These are phyloP conservation scores for Hanseniaspora jakobsenii DNA, from an alignment of 805 yeast species.

Conservation along the genomic window DNA sequence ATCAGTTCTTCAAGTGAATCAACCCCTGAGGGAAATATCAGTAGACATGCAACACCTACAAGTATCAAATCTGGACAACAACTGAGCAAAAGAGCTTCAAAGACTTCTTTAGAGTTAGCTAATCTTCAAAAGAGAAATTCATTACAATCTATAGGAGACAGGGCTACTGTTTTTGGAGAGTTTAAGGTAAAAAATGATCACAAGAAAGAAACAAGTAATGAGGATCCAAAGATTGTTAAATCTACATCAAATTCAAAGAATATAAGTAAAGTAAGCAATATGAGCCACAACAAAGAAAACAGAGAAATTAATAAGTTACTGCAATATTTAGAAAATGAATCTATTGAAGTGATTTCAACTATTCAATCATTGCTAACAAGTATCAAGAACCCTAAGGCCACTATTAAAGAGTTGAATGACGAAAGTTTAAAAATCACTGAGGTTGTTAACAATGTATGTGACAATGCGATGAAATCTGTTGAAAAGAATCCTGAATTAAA, in stretches of 20 bases:
- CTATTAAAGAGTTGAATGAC: conserved; percentile 57
- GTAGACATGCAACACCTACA: not conserved
- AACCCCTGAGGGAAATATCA: not conserved
- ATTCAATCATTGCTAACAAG: conserved; percentile 72
- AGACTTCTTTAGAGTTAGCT: conserved; percentile 1
- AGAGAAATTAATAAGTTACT: conserved; percentile 75
- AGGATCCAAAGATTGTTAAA: too few species aligned
- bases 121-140: conserved; percentile 10
- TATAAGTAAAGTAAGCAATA: too few species aligned
- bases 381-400: conserved; percentile 63
- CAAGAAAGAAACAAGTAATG: not conserved
- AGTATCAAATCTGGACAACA: not conserved
- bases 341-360: conserved; percentile 79
- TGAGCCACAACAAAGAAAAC: conserved; percentile 82
- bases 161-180: conserved; percentile 10
- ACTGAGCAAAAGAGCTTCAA: not conserved
- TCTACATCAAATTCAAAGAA: too few species aligned
- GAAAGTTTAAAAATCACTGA: conserved; percentile 65
- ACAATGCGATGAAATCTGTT: conserved; percentile 79
- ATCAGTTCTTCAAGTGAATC: not conserved
- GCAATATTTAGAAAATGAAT: conserved; percentile 81
- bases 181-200: not conserved
- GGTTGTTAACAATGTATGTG: conserved; percentile 78
- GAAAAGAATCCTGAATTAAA: conserved; percentile 68
- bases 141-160: conserved; percentile 7